Conservation (phyloP, 164 flowering plant species). For the Sedum album region DNA sequence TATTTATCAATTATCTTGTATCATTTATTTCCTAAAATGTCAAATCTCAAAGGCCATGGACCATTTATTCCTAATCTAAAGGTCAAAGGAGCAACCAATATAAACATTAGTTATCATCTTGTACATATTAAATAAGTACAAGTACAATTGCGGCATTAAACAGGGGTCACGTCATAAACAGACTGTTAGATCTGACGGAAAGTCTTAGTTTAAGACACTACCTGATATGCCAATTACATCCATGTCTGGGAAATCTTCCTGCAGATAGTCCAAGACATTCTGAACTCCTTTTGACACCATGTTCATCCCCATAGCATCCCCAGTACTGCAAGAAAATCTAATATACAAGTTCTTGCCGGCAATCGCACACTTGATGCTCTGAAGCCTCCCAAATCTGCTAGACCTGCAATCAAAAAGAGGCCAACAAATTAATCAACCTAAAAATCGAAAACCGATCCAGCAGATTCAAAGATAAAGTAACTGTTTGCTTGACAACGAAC, state of each 20-base stretch:
- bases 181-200: background rate
- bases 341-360: slow-evolving; percentile 1
- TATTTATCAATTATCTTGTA: background rate
- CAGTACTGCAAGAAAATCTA: slow-evolving; percentile 1
- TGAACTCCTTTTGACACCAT: slow-evolving; percentile 6
- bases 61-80: background rate
- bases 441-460: background rate
- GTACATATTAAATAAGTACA: background rate
- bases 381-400: slow-evolving; percentile 6
- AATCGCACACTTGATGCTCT: slow-evolving; percentile 3
- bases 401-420: background rate
- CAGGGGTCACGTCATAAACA: background rate
- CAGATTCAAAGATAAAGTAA: too few relatives aligned
- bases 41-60: background rate
- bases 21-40: background rate
- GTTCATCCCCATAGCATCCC: slow-evolving; percentile 6
- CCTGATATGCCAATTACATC: slow-evolving; percentile 2
- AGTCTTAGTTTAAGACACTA: background rate
- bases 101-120: background rate
- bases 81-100: background rate
- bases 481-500: background rate
- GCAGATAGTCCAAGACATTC: slow-evolving; percentile 1
- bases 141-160: background rate
- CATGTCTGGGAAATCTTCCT: background rate
- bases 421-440: background rate